Percentiles rank a stretch among this genome's conserved stretches.
These are phyloP conservation scores for Moelleriella libera DNA, from an alignment of 2,329 filamentous ascomycete genomes.

Conservation along the genomic window DNA sequence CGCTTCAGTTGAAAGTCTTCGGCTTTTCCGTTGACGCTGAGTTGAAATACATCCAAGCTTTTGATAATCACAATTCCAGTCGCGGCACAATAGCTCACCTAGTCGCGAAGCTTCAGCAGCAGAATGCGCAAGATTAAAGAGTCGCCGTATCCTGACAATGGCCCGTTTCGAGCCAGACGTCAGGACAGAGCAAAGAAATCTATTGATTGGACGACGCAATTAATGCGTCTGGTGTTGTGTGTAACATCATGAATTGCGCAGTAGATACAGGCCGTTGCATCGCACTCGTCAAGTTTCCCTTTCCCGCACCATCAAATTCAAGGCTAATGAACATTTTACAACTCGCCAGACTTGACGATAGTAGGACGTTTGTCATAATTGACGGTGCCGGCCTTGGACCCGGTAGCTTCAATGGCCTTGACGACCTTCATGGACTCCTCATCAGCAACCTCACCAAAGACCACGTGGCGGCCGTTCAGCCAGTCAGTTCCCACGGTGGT, in stretches of 20 bases:
- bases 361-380: conserved; percentile 42
- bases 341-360: conserved; percentile 38
- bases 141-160: too few relatives aligned
- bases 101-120: too few relatives aligned
- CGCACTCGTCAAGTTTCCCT: conserved; percentile 1
- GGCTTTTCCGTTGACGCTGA: too few relatives aligned
- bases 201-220: too few relatives aligned
- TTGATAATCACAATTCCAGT: too few relatives aligned
- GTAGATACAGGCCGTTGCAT: conserved; percentile 1
- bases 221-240: too few relatives aligned
- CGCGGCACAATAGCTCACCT: too few relatives aligned
- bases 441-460: conserved; percentile 62
- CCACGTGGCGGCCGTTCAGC: conserved; percentile 71
- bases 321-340: conserved; percentile 20
- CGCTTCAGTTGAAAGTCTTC: too few relatives aligned
- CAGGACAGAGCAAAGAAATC: too few relatives aligned
- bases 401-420: conserved; percentile 47
- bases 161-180: too few relatives aligned
- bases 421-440: conserved; percentile 35
- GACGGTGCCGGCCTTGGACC: conserved; percentile 38
- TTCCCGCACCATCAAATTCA: conserved; percentile 1
- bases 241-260: neutral
- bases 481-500: conserved; percentile 86
- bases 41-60: too few relatives aligned
- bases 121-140: too few relatives aligned